Evolutionary conservation across 352 stramenopile species (phyloP).

Genomic region (Ophiocytium majus): DNA sequence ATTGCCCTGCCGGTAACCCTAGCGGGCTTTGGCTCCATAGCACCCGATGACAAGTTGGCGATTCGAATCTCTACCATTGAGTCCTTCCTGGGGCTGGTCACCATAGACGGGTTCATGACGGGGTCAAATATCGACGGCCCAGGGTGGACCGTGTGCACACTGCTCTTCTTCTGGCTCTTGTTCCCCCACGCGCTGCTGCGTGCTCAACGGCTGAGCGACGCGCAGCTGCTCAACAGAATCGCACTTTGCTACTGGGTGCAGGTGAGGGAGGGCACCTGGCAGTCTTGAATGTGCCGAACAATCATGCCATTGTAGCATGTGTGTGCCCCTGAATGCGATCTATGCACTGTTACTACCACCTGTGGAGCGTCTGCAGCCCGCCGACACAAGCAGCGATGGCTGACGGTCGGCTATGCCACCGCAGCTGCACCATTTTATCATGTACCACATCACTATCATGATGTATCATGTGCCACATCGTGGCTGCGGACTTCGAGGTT

Average conservation of each 20-base stretch:
- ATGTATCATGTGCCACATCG: no score
- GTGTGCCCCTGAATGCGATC: no score
- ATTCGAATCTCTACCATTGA: background rate
- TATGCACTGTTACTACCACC: no score
- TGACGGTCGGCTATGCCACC: no score
- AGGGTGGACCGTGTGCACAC: constrained; percentile 17
- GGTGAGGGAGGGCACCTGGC: no score
- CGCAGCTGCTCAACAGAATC: background rate
- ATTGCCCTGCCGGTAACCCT: constrained; percentile 3
- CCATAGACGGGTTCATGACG: background rate
- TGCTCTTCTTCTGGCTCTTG: constrained; percentile 16
- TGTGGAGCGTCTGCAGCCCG: no score
- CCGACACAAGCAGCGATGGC: no score
- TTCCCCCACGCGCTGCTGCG: background rate
- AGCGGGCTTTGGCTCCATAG: background rate
- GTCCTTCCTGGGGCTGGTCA: background rate
- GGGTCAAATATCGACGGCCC: constrained; percentile 6
- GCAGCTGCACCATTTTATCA: no score
- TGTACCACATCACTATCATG: no score
- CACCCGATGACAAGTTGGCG: background rate
- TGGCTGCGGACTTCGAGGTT: no score
- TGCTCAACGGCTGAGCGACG: constrained; percentile 8
- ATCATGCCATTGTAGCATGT: no score
- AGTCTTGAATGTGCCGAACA: no score
- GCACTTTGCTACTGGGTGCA: background rate